Conservation (phyloP, 192 early-diverging fungal genomes). For the Coemansia asiatica region DNA sequence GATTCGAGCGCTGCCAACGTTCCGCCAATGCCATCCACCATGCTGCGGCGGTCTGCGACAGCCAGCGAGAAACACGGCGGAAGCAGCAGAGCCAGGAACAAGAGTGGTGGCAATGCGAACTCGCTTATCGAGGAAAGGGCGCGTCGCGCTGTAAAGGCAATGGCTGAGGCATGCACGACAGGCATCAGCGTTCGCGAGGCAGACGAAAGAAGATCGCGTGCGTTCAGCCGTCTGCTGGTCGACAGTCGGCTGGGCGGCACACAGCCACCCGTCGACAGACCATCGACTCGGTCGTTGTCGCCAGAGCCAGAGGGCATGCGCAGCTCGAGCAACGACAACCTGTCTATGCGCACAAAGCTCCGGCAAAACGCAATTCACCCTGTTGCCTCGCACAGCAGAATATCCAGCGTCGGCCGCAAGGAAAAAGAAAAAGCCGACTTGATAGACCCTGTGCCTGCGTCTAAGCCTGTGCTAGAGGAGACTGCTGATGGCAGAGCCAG, state of each 20-base stretch:
- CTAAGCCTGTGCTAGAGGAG: background rate
- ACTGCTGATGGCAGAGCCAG: background rate
- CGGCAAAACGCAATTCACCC: slow-evolving; percentile 22
- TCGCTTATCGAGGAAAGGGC: slow-evolving; percentile 42
- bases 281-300: background rate
- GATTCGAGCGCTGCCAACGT: background rate
- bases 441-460: too few species aligned
- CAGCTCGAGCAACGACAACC: slow-evolving; percentile 9
- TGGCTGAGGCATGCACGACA: slow-evolving; percentile 50
- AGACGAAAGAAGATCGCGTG: slow-evolving; percentile 26
- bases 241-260: slow-evolving; percentile 8
- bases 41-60: slow-evolving; percentile 41
- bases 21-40: slow-evolving; percentile 7
- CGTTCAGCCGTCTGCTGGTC: slow-evolving; percentile 31
- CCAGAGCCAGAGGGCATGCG: slow-evolving; percentile 8
- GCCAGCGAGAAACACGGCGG: slow-evolving; percentile 4
- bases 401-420: background rate
- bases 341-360: slow-evolving; percentile 4
- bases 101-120: slow-evolving; percentile 1
- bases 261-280: background rate
- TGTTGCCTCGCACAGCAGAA: slow-evolving; percentile 21
- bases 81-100: background rate
- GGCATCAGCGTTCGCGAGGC: slow-evolving; percentile 42
- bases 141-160: slow-evolving; percentile 43
- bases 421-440: background rate